These are phyloP conservation scores for Pythium utonaiense DNA, from an alignment of 352 stramenopile genomes.

Conservation along the genomic window DNA sequence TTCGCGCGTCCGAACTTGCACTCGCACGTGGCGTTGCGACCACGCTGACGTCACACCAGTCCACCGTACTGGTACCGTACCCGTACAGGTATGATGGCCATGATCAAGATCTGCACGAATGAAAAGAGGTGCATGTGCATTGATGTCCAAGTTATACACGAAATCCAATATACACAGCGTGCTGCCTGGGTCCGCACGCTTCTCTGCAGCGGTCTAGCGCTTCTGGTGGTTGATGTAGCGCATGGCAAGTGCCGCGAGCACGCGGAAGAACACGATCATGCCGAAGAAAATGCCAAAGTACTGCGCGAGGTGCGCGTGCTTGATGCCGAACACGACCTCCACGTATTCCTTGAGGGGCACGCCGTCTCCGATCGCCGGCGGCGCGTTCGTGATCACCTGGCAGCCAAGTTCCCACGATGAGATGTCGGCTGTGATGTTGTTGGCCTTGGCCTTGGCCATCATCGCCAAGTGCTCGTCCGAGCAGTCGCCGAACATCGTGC, in stretches of 20 bases:
- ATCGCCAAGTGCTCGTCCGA: constrained; percentile 20
- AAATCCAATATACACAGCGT: no score
- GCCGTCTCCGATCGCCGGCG: constrained; percentile 29
- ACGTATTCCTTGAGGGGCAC: constrained; percentile 55
- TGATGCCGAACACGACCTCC: constrained; percentile 48
- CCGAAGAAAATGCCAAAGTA: constrained; percentile 46
- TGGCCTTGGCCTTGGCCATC: constrained; percentile 6
- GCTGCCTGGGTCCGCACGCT: no score
- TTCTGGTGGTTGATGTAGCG: constrained; percentile 59
- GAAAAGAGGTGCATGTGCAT: no score
- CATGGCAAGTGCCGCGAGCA: constrained; percentile 45
- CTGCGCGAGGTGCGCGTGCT: constrained; percentile 40
- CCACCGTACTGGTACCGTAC: no score
- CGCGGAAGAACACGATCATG: constrained; percentile 48
- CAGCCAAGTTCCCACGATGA: constrained; percentile 50
- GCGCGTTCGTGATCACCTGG: constrained; percentile 46
- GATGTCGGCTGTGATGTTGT: constrained; percentile 29
- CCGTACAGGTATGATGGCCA: no score
- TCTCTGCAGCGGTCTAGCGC: no score
- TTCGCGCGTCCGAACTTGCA: no score
- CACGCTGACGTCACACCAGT: no score
- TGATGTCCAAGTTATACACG: no score
- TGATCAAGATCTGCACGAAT: no score
- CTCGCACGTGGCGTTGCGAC: no score
- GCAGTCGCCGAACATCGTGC: constrained; percentile 27